These are phyloP conservation scores for Symbiodinium pilosum DNA, from an alignment of 73 alveolate species.

Conservation along the genomic window DNA sequence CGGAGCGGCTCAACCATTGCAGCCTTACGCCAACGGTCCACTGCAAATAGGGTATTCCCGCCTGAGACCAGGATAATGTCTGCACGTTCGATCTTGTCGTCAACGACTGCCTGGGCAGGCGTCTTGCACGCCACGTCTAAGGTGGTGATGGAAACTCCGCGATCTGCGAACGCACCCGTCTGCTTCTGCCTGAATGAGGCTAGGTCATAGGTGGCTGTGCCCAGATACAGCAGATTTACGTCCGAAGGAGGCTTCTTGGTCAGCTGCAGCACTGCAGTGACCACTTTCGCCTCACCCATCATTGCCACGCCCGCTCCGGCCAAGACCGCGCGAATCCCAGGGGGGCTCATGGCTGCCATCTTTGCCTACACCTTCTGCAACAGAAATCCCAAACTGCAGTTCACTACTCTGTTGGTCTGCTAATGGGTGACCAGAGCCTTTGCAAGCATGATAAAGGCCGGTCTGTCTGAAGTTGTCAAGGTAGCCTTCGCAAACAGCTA, in stretches of 20 bases:
- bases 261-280: slow-evolving; percentile 12
- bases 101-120: not conserved
- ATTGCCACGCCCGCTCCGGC: slow-evolving; percentile 6
- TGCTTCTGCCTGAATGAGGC: slow-evolving; percentile 25
- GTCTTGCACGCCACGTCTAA: not conserved
- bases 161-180: slow-evolving; percentile 8
- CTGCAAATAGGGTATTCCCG: slow-evolving; percentile 58
- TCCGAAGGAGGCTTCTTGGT: slow-evolving; percentile 2
- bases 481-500: no score
- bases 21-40: slow-evolving; percentile 3
- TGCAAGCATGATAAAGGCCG: no score
- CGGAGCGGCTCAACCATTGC: not conserved
- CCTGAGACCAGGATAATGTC: slow-evolving; percentile 79
- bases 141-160: slow-evolving; percentile 1
- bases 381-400: no score
- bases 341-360: slow-evolving; percentile 3
- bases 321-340: not conserved
- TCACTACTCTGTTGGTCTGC: no score
- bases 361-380: no score
- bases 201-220: slow-evolving; percentile 12
- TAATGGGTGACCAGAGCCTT: no score
- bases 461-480: no score
- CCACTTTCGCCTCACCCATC: slow-evolving; percentile 9
- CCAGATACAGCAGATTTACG: not conserved
- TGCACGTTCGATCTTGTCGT: not conserved